Percentiles rank a stretch among this genome's conserved stretches.
Conservation (phyloP, 2,329 filamentous ascomycete species). For the Calcarisporium arbuscula region DNA sequence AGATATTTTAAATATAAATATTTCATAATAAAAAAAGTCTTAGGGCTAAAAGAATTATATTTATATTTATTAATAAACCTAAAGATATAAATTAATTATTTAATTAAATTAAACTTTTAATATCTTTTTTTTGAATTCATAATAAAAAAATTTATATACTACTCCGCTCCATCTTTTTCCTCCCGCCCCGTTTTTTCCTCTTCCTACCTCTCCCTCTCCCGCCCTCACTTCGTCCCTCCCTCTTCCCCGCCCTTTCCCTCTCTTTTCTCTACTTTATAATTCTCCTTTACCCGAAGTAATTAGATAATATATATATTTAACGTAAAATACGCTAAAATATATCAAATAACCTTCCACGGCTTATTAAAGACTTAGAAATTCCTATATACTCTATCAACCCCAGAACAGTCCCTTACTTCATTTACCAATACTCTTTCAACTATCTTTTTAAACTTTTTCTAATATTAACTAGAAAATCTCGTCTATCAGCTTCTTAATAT, state of each 20-base stretch:
- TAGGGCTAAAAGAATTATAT: neutral
- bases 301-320: too few relatives aligned
- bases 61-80: neutral
- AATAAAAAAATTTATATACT: neutral
- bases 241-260: too few relatives aligned
- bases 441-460: too few relatives aligned
- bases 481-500: too few relatives aligned
- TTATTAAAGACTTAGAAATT: too few relatives aligned
- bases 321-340: too few relatives aligned
- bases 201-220: neutral
- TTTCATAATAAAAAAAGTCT: neutral
- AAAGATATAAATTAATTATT: neutral
- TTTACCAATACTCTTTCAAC: too few relatives aligned
- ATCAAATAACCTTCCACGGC: too few relatives aligned
- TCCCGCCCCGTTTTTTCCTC: neutral
- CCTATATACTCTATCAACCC: too few relatives aligned
- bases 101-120: neutral
- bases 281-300: neutral
- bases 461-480: too few relatives aligned
- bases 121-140: neutral
- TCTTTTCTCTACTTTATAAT: neutral
- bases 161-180: neutral
- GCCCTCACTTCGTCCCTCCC: neutral
- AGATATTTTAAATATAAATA: constrained; percentile 3
- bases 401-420: too few relatives aligned